Conservation (phyloP, 257 asterid species). For the Nicotiana noctiflora region DNA sequence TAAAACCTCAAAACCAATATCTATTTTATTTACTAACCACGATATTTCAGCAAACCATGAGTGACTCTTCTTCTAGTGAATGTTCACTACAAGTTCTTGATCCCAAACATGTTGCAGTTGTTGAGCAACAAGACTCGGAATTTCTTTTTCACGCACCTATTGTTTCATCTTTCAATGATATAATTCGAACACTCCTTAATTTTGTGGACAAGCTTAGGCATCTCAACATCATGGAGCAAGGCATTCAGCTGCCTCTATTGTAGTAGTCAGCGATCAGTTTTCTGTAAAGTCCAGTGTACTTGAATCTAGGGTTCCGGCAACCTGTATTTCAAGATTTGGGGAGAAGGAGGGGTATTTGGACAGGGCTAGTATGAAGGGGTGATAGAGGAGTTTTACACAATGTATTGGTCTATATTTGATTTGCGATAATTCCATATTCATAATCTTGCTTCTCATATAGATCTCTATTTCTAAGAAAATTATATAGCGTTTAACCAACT, state of each 20-base stretch:
- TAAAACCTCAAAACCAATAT: no score
- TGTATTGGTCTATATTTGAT: not conserved
- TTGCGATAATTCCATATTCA: not conserved
- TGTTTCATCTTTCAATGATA: slow-evolving; percentile 26
- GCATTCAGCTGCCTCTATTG: not conserved
- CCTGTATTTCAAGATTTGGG: no score
- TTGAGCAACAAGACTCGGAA: not conserved
- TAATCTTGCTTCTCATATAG: not conserved
- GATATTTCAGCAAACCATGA: no score
- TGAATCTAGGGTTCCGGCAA: no score
- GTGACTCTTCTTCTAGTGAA: not conserved
- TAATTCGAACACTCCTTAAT: slow-evolving; percentile 30
- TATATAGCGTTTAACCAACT: not conserved
- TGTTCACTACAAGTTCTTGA: not conserved
- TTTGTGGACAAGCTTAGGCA: slow-evolving; percentile 20
- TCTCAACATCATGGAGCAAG: not conserved
- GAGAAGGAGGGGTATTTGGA: no score
- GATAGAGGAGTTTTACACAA: no score
- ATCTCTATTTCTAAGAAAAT: not conserved
- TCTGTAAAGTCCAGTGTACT: not conserved
- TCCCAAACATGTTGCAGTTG: not conserved
- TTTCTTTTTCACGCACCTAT: slow-evolving; percentile 20
- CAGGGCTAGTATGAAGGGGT: no score
- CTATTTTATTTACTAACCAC: no score
- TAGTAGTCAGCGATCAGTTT: not conserved